Evolutionary conservation across 495 filamentous ascomycete genomes (phyloP).

Genomic region (Penicillium mononematosum): DNA sequence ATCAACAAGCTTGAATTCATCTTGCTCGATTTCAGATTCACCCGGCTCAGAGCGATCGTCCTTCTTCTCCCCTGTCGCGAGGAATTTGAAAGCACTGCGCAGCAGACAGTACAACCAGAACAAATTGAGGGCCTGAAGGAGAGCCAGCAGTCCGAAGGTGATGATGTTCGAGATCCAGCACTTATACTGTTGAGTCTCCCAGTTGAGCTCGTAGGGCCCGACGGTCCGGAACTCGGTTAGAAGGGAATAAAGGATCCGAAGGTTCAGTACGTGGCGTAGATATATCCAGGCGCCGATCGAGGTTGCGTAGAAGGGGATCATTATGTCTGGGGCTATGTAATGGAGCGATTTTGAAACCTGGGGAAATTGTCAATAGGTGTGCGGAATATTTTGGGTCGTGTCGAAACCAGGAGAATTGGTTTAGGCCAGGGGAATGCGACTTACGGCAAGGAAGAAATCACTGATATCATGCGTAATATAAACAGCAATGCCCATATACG

Average conservation of each 20-base stretch:
- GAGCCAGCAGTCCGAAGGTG: conserved; percentile 60
- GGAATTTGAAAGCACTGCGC: conserved; percentile 34
- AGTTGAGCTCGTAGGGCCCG: conserved; percentile 76
- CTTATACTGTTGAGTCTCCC: conserved; percentile 74
- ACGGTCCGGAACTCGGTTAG: conserved; percentile 78
- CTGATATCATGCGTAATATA: conserved; percentile 90
- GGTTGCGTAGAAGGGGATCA: conserved; percentile 70
- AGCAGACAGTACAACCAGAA: conserved; percentile 77
- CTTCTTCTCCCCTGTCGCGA: conserved; percentile 27
- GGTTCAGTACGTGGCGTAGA: conserved; percentile 82
- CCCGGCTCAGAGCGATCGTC: conserved; percentile 25
- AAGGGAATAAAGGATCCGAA: conserved; percentile 71
- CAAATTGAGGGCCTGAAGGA: conserved; percentile 68
- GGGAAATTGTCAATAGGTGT: not conserved
- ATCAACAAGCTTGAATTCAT: not conserved
- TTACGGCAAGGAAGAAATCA: conserved; percentile 89
- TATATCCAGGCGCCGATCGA: conserved; percentile 83
- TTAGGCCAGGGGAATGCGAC: conserved; percentile 27
- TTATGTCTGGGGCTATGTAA: conserved; percentile 70
- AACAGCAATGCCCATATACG: conserved; percentile 84
- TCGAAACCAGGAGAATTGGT: not conserved
- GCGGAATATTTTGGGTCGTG: not conserved
- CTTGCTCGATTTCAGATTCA: conserved; percentile 18
- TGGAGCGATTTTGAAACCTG: conserved; percentile 85
- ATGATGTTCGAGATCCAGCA: conserved; percentile 65